These are phyloP conservation scores for Elaeagnus macrophylla DNA, from an alignment of 306 rosid species.

Conservation along the genomic window DNA sequence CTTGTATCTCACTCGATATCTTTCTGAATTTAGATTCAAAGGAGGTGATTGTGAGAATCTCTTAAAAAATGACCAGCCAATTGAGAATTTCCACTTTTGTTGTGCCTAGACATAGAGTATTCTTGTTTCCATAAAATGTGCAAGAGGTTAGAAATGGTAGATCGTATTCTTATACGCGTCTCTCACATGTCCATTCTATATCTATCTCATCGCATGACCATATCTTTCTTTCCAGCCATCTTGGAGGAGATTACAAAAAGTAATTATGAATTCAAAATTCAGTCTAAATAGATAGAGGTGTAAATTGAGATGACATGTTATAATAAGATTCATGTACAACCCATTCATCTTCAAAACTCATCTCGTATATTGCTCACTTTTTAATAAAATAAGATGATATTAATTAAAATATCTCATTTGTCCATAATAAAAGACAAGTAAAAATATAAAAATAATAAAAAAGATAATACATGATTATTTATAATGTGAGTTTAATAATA, in stretches of 20 bases:
- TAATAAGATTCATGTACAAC: no score
- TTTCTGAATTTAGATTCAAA: conserved; percentile 43
- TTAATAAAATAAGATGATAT: no score
- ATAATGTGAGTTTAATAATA: no score
- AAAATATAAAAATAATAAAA: no score
- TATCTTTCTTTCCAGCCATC: conserved; percentile 19
- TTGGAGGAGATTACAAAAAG: conserved; percentile 11
- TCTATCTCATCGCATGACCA: conserved; percentile 11
- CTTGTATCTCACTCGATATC: conserved; percentile 31
- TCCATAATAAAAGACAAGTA: no score
- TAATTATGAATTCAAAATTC: neutral
- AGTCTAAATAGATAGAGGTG: no score
- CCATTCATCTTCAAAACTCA: no score
- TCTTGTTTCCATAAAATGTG: conserved; percentile 32
- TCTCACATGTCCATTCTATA: conserved; percentile 12
- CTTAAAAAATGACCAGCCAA: conserved; percentile 40
- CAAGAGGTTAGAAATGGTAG: conserved; percentile 28
- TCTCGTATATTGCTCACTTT: no score
- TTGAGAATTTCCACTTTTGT: conserved; percentile 19
- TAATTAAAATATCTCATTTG: no score
- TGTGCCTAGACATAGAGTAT: conserved; percentile 19
- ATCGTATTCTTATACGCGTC: conserved; percentile 30
- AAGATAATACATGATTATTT: no score
- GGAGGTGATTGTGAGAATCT: conserved; percentile 49
- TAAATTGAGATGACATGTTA: no score